Evolutionary conservation across 257 asterid species (phyloP), one percentile per base, ranked within the genome.

Genomic region (Forsythia suspensa): DNA sequence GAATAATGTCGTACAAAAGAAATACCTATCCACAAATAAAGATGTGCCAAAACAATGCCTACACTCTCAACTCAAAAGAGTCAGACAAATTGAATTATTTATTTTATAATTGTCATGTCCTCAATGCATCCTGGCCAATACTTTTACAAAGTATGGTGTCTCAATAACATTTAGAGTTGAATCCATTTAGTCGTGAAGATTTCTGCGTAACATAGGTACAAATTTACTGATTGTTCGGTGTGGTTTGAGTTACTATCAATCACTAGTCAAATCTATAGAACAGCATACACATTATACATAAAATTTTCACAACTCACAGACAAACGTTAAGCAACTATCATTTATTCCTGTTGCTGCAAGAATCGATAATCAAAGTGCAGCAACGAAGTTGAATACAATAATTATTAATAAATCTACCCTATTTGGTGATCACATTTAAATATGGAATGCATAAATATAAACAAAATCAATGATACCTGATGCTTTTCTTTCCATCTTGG

Each of bases 401-500:
- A 57, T 16, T 57, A n/a, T 7, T n/a, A 20, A n/a, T 57, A 10
- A 57, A 57, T 20, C 24, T n/a, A n/a, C 65, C 7, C 24, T 16
- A 55, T 55, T n/a, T 18, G 66, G 67, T 34, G 4, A 59, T 59
- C 37, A 20, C 12, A 4, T 8, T 63, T 34, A 63, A 10, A 63
- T 8, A 63, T 63, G 11, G 24, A 63, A 63, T 63, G 70, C 70
- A 11, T 24, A 24, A 63, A 63, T 29, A 63, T 8, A 52, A 74
- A 41, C 6, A 48, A 74, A 55, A 73, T 29, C 41, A 74, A 40
- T 11, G 77, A 20, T 82, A 93, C 99, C 99, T 96, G 99, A 80
- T 94, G 98, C 81, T 96, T 96, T 77, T 96, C 99, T 88, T 95
- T 92, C 99, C 99, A 96, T 89, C 99, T 85, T 8, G 98, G 97